Evolutionary conservation across 75 land plant species (phyloP).

Genomic region (Pinus tabuliformis): DNA sequence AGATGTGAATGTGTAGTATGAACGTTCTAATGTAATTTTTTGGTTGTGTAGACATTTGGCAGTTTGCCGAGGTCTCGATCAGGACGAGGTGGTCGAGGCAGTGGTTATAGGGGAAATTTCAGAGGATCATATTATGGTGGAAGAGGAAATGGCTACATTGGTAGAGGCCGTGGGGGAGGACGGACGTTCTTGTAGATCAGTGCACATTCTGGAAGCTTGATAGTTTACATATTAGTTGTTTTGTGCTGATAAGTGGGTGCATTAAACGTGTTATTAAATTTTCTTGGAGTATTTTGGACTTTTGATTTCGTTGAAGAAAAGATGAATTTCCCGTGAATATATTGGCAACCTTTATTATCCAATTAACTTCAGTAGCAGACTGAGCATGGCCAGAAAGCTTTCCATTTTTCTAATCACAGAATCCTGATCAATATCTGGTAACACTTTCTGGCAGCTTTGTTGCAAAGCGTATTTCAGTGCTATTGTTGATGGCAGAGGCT

Average conservation of each 20-base stretch:
- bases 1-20: background rate
- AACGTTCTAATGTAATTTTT: background rate
- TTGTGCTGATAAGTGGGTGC: background rate
- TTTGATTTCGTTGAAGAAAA: background rate
- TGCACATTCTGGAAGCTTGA: background rate
- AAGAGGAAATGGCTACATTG: constrained; percentile 50
- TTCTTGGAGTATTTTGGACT: background rate
- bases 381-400: background rate
- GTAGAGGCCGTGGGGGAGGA: constrained; percentile 44
- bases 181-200: background rate
- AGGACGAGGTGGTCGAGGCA: constrained; percentile 57
- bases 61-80: constrained; percentile 51
- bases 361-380: background rate
- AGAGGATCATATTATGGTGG: constrained; percentile 60
- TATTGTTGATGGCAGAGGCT: background rate
- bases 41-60: constrained; percentile 72
- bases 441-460: background rate
- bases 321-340: background rate
- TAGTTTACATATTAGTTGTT: background rate
- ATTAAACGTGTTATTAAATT: too few relatives aligned
- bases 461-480: background rate
- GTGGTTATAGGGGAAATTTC: constrained; percentile 52
- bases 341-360: background rate
- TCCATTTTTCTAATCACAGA: background rate
- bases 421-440: background rate